A percentile compares a stretch with the other conserved stretches of the same genome.
Conservation (phyloP, 2,329 filamentous ascomycete species). For the Ophiocordyceps australis region DNA sequence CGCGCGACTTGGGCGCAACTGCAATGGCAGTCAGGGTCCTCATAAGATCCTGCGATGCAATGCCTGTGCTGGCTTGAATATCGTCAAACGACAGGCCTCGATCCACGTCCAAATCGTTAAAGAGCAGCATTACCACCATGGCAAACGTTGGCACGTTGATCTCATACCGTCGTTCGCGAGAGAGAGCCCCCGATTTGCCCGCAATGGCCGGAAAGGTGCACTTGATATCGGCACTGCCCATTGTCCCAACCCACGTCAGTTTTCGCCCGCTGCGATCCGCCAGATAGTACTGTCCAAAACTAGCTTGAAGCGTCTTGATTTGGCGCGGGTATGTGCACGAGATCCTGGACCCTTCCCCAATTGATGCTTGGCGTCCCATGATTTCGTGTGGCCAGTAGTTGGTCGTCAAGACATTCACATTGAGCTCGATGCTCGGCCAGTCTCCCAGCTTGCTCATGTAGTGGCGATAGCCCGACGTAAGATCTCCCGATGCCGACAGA, state of each 20-base stretch:
- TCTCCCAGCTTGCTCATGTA: slow-evolving; percentile 38
- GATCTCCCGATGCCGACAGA: slow-evolving; percentile 71
- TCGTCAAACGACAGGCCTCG: slow-evolving; percentile 47
- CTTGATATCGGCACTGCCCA: slow-evolving; percentile 71
- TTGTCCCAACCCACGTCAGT: slow-evolving; percentile 59
- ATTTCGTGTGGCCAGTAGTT: slow-evolving; percentile 92
- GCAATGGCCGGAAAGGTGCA: slow-evolving; percentile 57
- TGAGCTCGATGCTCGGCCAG: slow-evolving; percentile 49
- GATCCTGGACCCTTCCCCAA: slow-evolving; percentile 22
- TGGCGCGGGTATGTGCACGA: slow-evolving; percentile 56
- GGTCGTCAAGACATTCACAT: slow-evolving; percentile 72
- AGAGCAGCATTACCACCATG: slow-evolving; percentile 78
- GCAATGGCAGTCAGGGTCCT: slow-evolving; percentile 68
- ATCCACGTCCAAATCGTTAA: slow-evolving; percentile 53
- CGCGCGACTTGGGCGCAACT: slow-evolving; percentile 64
- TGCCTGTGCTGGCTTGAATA: slow-evolving; percentile 67
- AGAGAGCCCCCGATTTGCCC: slow-evolving; percentile 44
- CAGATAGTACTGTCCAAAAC: slow-evolving; percentile 79
- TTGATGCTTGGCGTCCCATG: slow-evolving; percentile 44
- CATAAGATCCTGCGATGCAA: slow-evolving; percentile 54
- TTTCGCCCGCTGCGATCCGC: slow-evolving; percentile 75
- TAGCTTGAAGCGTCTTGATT: slow-evolving; percentile 58
- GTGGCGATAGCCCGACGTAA: slow-evolving; percentile 59
- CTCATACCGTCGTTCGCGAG: slow-evolving; percentile 61
- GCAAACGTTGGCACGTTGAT: slow-evolving; percentile 83